phyloP scores from a whole-genome alignment of 441 rosid species.

The Populus hybrid region DNA sequence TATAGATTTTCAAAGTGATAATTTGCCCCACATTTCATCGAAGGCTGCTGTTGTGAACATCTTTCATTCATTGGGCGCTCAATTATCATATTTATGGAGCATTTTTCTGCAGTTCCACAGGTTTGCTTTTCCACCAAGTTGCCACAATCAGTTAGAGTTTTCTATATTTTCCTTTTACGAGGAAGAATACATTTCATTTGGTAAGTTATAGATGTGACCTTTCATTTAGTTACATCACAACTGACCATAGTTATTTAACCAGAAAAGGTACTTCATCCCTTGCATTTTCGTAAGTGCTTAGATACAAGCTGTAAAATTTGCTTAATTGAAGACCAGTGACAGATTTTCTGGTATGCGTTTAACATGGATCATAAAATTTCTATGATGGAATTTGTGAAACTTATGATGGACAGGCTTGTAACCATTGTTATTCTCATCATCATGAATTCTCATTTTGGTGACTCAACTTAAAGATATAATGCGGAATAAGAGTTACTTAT shows the following conservation, averaged over 20 bases:
- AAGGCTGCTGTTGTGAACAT: conserved; percentile 47
- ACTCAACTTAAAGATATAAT: background rate
- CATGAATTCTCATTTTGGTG: background rate
- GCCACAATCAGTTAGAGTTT: background rate
- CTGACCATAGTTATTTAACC: background rate
- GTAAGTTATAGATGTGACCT: background rate
- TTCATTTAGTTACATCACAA: background rate
- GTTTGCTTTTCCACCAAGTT: conserved; percentile 33
- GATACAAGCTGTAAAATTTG: background rate
- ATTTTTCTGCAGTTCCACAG: conserved; percentile 83
- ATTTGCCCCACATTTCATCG: conserved; percentile 26
- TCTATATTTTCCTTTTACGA: background rate
- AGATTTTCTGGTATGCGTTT: background rate
- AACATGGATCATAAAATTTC: background rate
- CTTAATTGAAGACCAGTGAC: background rate
- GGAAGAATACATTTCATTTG: background rate
- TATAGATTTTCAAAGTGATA: conserved; percentile 39
- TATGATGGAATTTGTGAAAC: background rate
- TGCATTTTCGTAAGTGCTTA: background rate
- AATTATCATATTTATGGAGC: conserved; percentile 69
- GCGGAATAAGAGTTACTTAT: background rate
- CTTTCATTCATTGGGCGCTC: conserved; percentile 61
- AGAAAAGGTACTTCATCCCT: background rate
- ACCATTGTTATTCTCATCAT: background rate
- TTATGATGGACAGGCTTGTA: background rate